These are phyloP conservation scores for Periconia macrospinosa DNA, from an alignment of 2,329 filamentous ascomycete species.

Conservation along the genomic window DNA sequence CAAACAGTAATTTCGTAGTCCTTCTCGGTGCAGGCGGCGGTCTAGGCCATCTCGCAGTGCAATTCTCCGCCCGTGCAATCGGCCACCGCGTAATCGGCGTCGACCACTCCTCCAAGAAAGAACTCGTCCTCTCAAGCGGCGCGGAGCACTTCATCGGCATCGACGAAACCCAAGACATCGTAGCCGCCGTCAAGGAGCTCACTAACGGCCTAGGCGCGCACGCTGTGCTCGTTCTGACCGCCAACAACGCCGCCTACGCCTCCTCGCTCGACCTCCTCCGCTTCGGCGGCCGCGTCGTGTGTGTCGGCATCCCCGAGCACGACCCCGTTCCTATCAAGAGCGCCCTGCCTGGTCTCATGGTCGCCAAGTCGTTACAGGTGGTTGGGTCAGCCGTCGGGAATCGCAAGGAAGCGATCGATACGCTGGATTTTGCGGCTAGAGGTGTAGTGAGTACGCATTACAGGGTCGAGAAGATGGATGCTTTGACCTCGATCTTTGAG, in stretches of 20 bases:
- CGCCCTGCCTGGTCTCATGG: conserved; percentile 44
- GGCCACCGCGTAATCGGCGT: conserved; percentile 67
- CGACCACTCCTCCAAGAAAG: conserved; percentile 67
- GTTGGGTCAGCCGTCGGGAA: conserved; percentile 52
- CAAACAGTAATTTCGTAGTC: conserved; percentile 55
- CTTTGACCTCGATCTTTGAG: conserved; percentile 49
- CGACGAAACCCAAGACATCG: conserved; percentile 54
- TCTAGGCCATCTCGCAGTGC: conserved; percentile 65
- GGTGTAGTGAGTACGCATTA: conserved; percentile 53
- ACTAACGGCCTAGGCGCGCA: conserved; percentile 63
- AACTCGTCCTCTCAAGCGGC: conserved; percentile 61
- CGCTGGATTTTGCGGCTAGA: conserved; percentile 48
- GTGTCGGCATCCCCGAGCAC: conserved; percentile 53
- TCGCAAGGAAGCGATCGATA: conserved; percentile 53
- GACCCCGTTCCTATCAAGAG: conserved; percentile 49
- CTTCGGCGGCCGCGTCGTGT: conserved; percentile 50
- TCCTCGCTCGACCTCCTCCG: conserved; percentile 44
- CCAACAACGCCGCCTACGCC: conserved; percentile 52
- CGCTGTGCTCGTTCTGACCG: conserved; percentile 60
- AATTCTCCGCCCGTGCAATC: conserved; percentile 63
- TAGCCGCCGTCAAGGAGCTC: conserved; percentile 58
- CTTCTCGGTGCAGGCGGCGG: conserved; percentile 62
- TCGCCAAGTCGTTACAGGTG: conserved; percentile 48
- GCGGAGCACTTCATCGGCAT: conserved; percentile 69
- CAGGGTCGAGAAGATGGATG: conserved; percentile 50